phyloP scores from a whole-genome alignment of 192 early-diverging fungal species.

The Entophlyctis luteolus region DNA sequence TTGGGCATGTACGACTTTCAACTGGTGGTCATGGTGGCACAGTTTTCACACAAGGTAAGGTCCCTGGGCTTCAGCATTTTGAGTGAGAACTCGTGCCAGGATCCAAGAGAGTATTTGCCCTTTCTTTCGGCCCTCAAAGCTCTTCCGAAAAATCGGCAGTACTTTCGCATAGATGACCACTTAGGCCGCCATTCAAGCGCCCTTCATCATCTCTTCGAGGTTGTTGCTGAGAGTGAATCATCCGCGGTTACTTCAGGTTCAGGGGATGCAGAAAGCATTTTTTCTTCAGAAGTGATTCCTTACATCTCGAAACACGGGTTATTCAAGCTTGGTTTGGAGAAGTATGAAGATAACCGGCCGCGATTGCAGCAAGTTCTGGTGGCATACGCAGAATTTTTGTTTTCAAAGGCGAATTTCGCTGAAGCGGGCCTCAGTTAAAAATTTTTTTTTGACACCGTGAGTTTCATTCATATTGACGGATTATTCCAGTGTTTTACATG shows the following conservation, averaged over 20 bases:
- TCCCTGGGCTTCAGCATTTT: neutral
- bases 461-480: neutral
- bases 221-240: neutral
- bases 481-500: slow-evolving; percentile 43
- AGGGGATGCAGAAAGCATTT: slow-evolving; percentile 9
- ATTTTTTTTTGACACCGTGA: neutral
- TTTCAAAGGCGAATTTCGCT: slow-evolving; percentile 48
- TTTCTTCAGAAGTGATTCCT: slow-evolving; percentile 16
- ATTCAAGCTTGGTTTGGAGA: slow-evolving; percentile 54
- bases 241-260: neutral
- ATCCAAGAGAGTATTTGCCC: slow-evolving; percentile 91
- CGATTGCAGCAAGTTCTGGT: neutral
- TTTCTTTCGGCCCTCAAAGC: slow-evolving; percentile 78
- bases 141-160: slow-evolving; percentile 73
- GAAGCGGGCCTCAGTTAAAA: slow-evolving; percentile 53
- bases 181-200: slow-evolving; percentile 67
- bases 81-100: slow-evolving; percentile 32
- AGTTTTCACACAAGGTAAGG: slow-evolving; percentile 83
- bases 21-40: slow-evolving; percentile 91
- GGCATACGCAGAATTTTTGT: slow-evolving; percentile 64
- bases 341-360: slow-evolving; percentile 42
- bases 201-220: slow-evolving; percentile 55
- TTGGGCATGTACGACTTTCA: slow-evolving; percentile 92
- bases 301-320: slow-evolving; percentile 68
- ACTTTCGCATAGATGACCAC: slow-evolving; percentile 84